A percentile compares a stretch with the other conserved stretches of the same genome.
These are phyloP conservation scores for Guyanaporus albipodus DNA, from an alignment of 768 basidiomycete species.

Conservation along the genomic window DNA sequence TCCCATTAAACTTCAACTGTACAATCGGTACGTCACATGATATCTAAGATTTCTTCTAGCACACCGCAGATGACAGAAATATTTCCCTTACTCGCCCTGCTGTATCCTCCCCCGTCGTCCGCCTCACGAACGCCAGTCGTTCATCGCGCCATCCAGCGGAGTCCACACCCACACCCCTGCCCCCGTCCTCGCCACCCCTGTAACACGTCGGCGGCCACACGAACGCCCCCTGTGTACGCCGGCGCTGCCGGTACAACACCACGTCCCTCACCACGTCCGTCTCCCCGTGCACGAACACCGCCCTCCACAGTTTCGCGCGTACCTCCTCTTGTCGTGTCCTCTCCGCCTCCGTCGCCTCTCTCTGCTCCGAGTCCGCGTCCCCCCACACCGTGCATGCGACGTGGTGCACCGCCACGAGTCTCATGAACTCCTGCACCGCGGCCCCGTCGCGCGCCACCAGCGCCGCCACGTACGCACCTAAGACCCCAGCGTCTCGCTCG, in stretches of 20 bases:
- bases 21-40: no score
- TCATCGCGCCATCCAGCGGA: slow-evolving; percentile 9
- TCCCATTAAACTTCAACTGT: no score
- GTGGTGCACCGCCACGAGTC: slow-evolving; percentile 73
- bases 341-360: slow-evolving; percentile 19
- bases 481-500: slow-evolving; percentile 57
- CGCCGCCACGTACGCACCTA: slow-evolving; percentile 60
- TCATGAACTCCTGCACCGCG: slow-evolving; percentile 52
- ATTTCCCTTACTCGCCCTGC: slow-evolving; percentile 19
- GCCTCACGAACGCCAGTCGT: slow-evolving; percentile 17
- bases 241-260: slow-evolving; percentile 55
- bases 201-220: slow-evolving; percentile 53
- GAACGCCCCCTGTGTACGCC: slow-evolving; percentile 34
- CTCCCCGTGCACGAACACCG: slow-evolving; percentile 49
- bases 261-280: slow-evolving; percentile 48
- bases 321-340: slow-evolving; percentile 27
- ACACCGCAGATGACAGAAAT: no score
- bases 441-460: slow-evolving; percentile 30
- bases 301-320: slow-evolving; percentile 46
- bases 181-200: slow-evolving; percentile 21
- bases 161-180: background rate
- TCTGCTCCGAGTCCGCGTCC: slow-evolving; percentile 38
- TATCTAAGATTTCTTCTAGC: no score
- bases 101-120: slow-evolving; percentile 2
- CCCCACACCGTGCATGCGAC: slow-evolving; percentile 72